Evolutionary conservation across 1,139 yeast species (phyloP).

Genomic region (Geotrichum aggregatum): DNA sequence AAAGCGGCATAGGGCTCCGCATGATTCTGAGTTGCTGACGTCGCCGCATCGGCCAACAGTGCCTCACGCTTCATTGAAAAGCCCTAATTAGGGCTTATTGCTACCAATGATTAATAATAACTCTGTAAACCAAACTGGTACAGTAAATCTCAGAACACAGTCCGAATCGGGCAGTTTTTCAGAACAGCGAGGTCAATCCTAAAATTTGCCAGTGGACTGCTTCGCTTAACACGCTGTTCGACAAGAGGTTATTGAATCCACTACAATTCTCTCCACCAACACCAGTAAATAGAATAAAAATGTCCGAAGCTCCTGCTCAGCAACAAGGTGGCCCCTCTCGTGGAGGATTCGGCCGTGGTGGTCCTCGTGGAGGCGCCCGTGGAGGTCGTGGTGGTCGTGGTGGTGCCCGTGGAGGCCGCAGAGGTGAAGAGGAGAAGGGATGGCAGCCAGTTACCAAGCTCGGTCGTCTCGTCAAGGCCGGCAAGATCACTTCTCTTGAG

Average conservation of each 20-base stretch:
- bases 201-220: too few relatives aligned
- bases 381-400: slow-evolving; percentile 51
- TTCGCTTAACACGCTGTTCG: too few relatives aligned
- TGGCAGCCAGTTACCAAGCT: slow-evolving; percentile 99
- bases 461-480: slow-evolving; percentile 99
- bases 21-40: too few relatives aligned
- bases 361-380: slow-evolving; percentile 50
- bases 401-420: slow-evolving; percentile 61
- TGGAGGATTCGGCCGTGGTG: slow-evolving; percentile 35
- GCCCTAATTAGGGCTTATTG: slow-evolving; percentile 1
- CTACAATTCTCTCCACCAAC: not conserved
- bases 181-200: too few relatives aligned
- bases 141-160: not conserved
- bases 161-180: not conserved
- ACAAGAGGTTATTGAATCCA: not conserved
- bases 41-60: too few relatives aligned
- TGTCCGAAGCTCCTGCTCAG: slow-evolving; percentile 21
- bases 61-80: not conserved
- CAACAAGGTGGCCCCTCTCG: slow-evolving; percentile 26
- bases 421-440: slow-evolving; percentile 91
- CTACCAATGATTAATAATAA: not conserved
- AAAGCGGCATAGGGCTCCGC: too few relatives aligned
- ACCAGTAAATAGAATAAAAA: slow-evolving; percentile 8
- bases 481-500: slow-evolving; percentile 93
- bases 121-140: not conserved